Base-by-base conservation (phyloP, 805 yeast genomes). In the Candida khao-thaluensis region DNA sequence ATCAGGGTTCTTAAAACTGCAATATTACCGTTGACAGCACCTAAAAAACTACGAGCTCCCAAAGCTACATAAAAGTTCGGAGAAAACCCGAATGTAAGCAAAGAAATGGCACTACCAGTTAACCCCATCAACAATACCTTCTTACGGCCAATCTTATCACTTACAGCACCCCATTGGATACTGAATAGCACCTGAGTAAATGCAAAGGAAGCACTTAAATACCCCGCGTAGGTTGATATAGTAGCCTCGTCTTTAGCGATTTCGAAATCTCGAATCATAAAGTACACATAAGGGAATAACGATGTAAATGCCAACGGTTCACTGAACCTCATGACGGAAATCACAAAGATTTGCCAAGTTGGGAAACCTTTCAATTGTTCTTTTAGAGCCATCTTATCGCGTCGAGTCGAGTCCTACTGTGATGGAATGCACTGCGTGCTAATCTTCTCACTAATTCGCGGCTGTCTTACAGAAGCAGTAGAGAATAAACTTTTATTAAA, bases 301-400 rank as follows among this genome's bases (percentile, higher is more conserved):
- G 83, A 77, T 3, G 84, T 76, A 61, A 79, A 80, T 2, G 83
- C 76, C 15, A 80, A 68, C 1, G 85, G 85, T 52, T 79, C 85
- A 9, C 79, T 68, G 43, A 79, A 73, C 41, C 85, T 60, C 35
- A 78, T 73, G 20, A 71, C 44, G 20, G 64, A 47, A 5, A 65
- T 52, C 40, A 62, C 64, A 23, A 46, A 36, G 56, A 65, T 63
- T 45, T 79, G 84, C 52, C 71, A 59, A 51, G 71, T 62, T 12
- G 85, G 85, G 51, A 79, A 77, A 17, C 77, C 83, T 28, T 52
- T 58, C 63, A 79, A 64, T 50, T 75, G 81, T 44, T 77, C 73
- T 30, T 65, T 56, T 47, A 74, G 73, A 4, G 16, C 16, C 3
- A 21, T 11, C 39, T 23, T 20, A 20, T 20, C 22, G 22, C 22